A percentile compares a stretch with the other conserved stretches of the same genome.
phyloP scores from a whole-genome alignment of 345 rosid genomes.

The Sonneratia alba region DNA sequence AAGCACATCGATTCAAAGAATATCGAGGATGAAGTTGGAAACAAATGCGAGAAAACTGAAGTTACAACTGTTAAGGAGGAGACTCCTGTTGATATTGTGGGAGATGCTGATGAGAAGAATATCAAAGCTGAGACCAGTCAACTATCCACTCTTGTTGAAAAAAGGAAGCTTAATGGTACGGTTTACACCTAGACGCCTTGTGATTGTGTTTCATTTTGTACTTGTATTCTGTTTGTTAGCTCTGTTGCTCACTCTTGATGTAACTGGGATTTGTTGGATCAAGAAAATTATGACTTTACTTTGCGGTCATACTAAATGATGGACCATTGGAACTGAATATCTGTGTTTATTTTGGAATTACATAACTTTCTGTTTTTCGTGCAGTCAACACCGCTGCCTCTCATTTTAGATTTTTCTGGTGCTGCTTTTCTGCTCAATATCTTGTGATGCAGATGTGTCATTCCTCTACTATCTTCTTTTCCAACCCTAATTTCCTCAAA shows the following conservation, averaged over 20 bases:
- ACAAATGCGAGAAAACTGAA: slow-evolving; percentile 42
- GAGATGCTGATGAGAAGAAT: slow-evolving; percentile 36
- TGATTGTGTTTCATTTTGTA: not conserved
- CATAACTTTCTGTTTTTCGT: not conserved
- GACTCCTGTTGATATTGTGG: slow-evolving; percentile 33
- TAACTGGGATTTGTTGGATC: not conserved
- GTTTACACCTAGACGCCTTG: slow-evolving; percentile 1
- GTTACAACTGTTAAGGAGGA: slow-evolving; percentile 31
- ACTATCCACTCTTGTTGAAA: slow-evolving; percentile 41
- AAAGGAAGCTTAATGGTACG: slow-evolving; percentile 78
- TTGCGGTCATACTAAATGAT: not conserved
- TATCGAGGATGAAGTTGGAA: slow-evolving; percentile 45
- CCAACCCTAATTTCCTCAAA: not conserved
- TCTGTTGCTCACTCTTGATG: not conserved
- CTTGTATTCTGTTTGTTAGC: not conserved
- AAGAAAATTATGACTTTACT: not conserved
- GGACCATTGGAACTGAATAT: not conserved
- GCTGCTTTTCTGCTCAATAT: not conserved
- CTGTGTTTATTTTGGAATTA: not conserved
- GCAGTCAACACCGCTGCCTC: too few species aligned
- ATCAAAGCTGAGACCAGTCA: slow-evolving; percentile 27
- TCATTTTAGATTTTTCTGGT: not conserved
- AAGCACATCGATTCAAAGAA: slow-evolving; percentile 63
- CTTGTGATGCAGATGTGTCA: not conserved
- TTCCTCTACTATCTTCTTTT: not conserved